A percentile compares a stretch with the other conserved stretches of the same genome.
Conservation (phyloP, 2,329 filamentous ascomycete genomes). For the Xylariomycetidae sp. region DNA sequence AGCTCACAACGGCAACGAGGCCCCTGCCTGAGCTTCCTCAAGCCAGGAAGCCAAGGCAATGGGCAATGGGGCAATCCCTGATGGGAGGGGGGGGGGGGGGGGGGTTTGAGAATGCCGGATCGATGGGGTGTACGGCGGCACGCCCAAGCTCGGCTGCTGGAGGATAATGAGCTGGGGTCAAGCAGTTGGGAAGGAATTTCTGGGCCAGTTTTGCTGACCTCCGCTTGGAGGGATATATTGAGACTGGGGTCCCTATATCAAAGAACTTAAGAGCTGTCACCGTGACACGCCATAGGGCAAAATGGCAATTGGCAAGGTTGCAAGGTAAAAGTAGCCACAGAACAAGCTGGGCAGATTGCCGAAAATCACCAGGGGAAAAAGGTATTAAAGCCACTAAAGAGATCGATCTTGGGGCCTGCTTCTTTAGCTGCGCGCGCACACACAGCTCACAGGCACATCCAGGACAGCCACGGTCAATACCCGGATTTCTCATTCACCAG, state of each 20-base stretch:
- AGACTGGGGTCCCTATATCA: constrained; percentile 30
- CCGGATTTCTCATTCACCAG: constrained; percentile 1
- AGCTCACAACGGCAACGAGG: constrained; percentile 20
- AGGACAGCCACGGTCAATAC: constrained; percentile 8
- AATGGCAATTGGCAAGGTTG: constrained; percentile 25
- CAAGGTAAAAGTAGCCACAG: constrained; percentile 28
- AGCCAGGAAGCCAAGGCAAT: constrained; percentile 23
- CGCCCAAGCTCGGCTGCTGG: constrained; percentile 21
- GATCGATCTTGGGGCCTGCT: too few species aligned
- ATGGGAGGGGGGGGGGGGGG: background rate
- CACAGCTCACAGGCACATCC: too few species aligned
- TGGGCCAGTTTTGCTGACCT: constrained; percentile 23
- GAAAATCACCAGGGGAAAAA: constrained; percentile 22
- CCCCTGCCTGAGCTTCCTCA: constrained; percentile 24
- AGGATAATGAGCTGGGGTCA: constrained; percentile 7
- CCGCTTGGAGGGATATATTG: constrained; percentile 30
- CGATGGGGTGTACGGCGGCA: constrained; percentile 13
- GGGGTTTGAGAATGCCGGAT: constrained; percentile 12
- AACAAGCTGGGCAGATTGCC: constrained; percentile 28
- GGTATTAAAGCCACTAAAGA: constrained; percentile 20
- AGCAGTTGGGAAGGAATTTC: constrained; percentile 23
- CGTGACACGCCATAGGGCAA: constrained; percentile 30
- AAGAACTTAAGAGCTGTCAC: constrained; percentile 25
- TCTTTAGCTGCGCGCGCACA: constrained; percentile 11
- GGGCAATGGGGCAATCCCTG: too few species aligned